phyloP scores from a whole-genome alignment of 2,329 filamentous ascomycete genomes.

The Aureobasidium melanogenum region DNA sequence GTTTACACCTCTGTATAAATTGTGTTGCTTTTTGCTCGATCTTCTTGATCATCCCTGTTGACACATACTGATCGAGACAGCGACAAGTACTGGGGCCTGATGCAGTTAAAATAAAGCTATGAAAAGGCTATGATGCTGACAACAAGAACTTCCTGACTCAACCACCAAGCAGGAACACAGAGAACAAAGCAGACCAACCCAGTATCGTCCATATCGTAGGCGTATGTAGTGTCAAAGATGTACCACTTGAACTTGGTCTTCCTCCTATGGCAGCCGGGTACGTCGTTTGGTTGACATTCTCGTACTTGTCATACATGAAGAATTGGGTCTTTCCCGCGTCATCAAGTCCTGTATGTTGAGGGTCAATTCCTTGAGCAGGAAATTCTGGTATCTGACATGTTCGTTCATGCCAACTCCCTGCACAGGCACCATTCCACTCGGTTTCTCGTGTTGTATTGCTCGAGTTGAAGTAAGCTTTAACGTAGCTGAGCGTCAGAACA shows the following conservation, averaged over 20 bases:
- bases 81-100: too few species aligned
- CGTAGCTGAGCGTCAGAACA: constrained; percentile 55
- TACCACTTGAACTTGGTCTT: background rate
- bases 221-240: background rate
- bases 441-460: constrained; percentile 33
- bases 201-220: background rate
- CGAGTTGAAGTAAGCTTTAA: constrained; percentile 75
- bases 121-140: background rate
- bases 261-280: constrained; percentile 11
- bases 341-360: constrained; percentile 17
- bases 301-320: constrained; percentile 28
- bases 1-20: too few species aligned
- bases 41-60: too few species aligned
- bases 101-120: too few species aligned
- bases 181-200: background rate
- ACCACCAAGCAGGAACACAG: background rate
- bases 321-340: constrained; percentile 35
- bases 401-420: constrained; percentile 20
- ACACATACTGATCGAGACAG: too few species aligned
- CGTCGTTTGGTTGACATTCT: constrained; percentile 10
- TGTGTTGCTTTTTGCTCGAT: background rate
- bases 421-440: constrained; percentile 28
- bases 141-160: background rate
- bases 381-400: constrained; percentile 42
- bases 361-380: constrained; percentile 27